These are phyloP conservation scores for Ganoderma lingzhi DNA, from an alignment of 1,284 basidiomycete species.

Conservation along the genomic window DNA sequence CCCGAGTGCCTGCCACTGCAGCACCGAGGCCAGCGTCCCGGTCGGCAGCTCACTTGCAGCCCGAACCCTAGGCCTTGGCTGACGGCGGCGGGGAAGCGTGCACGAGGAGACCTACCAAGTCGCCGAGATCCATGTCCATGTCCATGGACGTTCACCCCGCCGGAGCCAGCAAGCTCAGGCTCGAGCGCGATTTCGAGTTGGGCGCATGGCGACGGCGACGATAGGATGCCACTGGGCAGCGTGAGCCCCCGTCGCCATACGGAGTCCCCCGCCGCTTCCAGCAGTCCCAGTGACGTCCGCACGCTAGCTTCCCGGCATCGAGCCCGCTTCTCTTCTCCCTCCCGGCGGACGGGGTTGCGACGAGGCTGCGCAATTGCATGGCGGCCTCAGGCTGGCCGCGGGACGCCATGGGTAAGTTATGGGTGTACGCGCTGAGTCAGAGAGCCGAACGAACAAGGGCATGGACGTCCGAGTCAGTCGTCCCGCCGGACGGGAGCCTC, in stretches of 20 bases:
- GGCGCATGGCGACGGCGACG: not conserved
- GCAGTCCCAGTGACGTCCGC: not conserved
- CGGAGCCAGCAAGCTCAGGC: no score
- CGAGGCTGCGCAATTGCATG: not conserved
- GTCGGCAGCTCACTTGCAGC: not conserved
- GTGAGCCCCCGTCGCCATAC: not conserved
- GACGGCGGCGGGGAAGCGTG: not conserved
- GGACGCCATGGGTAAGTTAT: not conserved
- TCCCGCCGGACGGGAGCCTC: not conserved
- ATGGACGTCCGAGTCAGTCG: not conserved
- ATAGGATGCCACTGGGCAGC: not conserved
- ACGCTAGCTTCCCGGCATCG: not conserved
- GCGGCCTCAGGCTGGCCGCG: not conserved
- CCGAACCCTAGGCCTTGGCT: not conserved
- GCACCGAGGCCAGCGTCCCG: not conserved
- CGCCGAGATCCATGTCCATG: slow-evolving; percentile 3
- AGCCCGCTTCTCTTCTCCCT: not conserved
- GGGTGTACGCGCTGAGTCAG: not conserved
- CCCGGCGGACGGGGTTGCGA: not conserved
- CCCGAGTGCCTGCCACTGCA: not conserved
- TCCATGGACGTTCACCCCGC: not conserved
- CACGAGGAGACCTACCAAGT: slow-evolving; percentile 6
- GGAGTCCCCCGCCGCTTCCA: not conserved
- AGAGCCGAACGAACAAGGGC: not conserved
- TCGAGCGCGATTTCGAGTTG: not conserved